A percentile compares a stretch with the other conserved stretches of the same genome.
Conservation (phyloP, 2,329 filamentous ascomycete genomes). For the Ceratocystis diversiconidia region DNA sequence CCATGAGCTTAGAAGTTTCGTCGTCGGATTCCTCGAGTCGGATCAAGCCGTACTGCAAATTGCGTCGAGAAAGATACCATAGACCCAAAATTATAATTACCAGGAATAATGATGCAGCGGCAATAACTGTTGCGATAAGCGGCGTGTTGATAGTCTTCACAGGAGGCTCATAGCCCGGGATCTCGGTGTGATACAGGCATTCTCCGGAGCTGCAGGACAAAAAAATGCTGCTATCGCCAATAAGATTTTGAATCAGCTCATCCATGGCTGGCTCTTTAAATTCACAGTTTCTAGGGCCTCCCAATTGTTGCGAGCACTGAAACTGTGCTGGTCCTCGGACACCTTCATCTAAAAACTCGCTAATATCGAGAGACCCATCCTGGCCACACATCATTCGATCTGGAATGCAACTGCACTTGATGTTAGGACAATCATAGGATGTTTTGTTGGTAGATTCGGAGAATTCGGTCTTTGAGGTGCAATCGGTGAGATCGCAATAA, state of each 20-base stretch:
- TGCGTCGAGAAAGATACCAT: constrained; percentile 78
- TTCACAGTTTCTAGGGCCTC: constrained; percentile 50
- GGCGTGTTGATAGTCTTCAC: constrained; percentile 95
- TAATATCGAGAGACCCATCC: constrained; percentile 78
- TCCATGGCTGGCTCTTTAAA: constrained; percentile 93
- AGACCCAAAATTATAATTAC: constrained; percentile 70
- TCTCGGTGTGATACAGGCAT: constrained; percentile 82
- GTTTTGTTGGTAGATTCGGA: constrained; percentile 63
- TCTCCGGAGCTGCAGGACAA: constrained; percentile 75
- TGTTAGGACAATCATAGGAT: constrained; percentile 68
- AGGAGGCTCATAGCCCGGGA: constrained; percentile 77
- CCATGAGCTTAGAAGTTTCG: constrained; percentile 71
- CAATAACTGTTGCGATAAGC: constrained; percentile 86
- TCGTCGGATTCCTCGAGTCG: constrained; percentile 81
- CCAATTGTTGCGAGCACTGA: constrained; percentile 52
- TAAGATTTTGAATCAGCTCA: constrained; percentile 70
- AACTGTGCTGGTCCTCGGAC: constrained; percentile 86
- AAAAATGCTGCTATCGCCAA: constrained; percentile 81
- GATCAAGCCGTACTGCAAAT: constrained; percentile 56
- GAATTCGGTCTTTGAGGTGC: constrained; percentile 56
- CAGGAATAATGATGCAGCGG: constrained; percentile 69
- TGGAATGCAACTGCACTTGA: constrained; percentile 76
- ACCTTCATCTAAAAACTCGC: constrained; percentile 67
- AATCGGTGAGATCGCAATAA: constrained; percentile 80
- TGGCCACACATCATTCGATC: constrained; percentile 91